Percentiles rank a stretch among this genome's conserved stretches.
Evolutionary conservation across 495 filamentous ascomycete genomes (phyloP).

Genomic region (Saxophila tyrrhenica): DNA sequence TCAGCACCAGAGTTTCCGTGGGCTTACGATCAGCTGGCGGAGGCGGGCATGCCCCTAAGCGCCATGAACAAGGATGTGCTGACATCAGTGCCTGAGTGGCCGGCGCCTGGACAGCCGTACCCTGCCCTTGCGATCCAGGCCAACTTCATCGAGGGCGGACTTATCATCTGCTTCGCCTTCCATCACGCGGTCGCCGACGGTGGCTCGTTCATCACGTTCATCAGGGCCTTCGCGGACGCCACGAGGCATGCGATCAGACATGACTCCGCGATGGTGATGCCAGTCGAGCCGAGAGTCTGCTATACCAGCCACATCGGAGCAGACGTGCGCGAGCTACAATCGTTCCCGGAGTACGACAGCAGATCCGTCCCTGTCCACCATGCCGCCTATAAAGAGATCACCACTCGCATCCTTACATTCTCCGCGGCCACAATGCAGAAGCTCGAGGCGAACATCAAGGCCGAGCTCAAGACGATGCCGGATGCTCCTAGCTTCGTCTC

Average conservation of each 20-base stretch:
- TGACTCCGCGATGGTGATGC: background rate
- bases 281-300: background rate
- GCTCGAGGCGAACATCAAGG: background rate
- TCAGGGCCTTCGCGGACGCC: background rate
- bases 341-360: constrained; percentile 6
- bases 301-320: background rate
- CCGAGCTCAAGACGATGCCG: background rate
- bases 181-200: constrained; percentile 6
- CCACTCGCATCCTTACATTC: constrained; percentile 1
- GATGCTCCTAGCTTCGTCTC: background rate
- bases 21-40: background rate
- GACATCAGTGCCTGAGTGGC: background rate
- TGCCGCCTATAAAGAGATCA: background rate
- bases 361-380: background rate
- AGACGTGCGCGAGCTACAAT: background rate
- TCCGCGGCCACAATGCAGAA: background rate
- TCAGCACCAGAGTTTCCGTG: background rate
- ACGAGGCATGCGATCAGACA: background rate
- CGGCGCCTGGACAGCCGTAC: background rate
- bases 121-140: constrained; percentile 1
- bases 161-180: constrained; percentile 6
- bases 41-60: constrained; percentile 3
- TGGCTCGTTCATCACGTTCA: background rate
- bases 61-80: background rate
- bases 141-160: constrained; percentile 1